Conservation (phyloP, 1,139 yeast genomes). For the Sugiyamaella paludigena region DNA sequence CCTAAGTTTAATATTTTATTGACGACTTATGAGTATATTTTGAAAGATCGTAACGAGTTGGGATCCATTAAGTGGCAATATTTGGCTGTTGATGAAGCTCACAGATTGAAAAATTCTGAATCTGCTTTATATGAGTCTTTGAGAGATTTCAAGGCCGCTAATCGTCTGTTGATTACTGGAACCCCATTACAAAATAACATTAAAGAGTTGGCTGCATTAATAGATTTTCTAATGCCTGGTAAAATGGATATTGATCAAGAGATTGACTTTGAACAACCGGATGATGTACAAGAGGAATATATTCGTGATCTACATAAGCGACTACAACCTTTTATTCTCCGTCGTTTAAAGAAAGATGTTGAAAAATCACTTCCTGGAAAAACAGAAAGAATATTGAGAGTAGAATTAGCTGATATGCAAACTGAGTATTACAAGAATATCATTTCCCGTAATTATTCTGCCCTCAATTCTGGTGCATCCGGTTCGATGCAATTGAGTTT, state of each 20-base stretch:
- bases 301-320: constrained; percentile 81
- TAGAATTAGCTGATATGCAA: constrained; percentile 91
- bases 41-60: constrained; percentile 78
- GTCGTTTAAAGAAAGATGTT: constrained; percentile 94
- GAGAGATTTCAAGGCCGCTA: constrained; percentile 74
- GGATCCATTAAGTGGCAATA: constrained; percentile 93
- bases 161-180: constrained; percentile 90
- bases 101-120: constrained; percentile 90
- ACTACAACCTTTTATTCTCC: constrained; percentile 84
- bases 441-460: constrained; percentile 84
- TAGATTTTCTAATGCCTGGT: constrained; percentile 96
- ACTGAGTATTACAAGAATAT: constrained; percentile 94
- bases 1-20: constrained; percentile 83
- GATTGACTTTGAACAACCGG: constrained; percentile 88
- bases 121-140: constrained; percentile 88
- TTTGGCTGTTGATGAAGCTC: constrained; percentile 98
- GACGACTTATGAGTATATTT: constrained; percentile 93
- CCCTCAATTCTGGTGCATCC: constrained; percentile 78
- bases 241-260: constrained; percentile 85
- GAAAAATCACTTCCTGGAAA: constrained; percentile 95
- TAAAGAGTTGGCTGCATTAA: constrained; percentile 91
- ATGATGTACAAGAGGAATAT: constrained; percentile 80
- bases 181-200: constrained; percentile 96
- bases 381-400: constrained; percentile 90
- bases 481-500: constrained; percentile 80